Conservation (phyloP, 164 flowering plant species). For the Vitis rotundifolia region DNA sequence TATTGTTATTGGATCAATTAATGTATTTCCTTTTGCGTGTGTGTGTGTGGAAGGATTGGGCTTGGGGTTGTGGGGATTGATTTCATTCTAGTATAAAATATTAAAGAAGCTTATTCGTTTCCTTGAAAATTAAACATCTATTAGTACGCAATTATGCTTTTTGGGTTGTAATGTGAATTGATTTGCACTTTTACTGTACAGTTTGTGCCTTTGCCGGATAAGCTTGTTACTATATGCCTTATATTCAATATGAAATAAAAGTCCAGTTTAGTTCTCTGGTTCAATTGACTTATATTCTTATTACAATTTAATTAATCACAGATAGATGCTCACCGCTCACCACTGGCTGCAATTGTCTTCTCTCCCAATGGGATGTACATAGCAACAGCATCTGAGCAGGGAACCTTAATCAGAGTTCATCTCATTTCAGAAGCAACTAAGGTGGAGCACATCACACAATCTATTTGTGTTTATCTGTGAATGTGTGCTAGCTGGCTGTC, state of each 20-base stretch:
- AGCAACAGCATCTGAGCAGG: conserved; percentile 97
- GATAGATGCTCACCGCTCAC: conserved; percentile 91
- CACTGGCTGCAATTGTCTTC: conserved; percentile 74
- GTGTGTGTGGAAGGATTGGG: too few species aligned
- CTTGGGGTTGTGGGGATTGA: too few species aligned
- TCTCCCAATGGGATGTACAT: conserved; percentile 84
- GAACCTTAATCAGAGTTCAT: conserved; percentile 90
- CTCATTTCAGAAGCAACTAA: conserved; percentile 77
- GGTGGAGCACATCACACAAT: conserved; percentile 36
- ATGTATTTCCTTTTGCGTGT: too few species aligned
- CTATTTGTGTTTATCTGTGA: not conserved
- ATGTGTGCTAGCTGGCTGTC: not conserved
- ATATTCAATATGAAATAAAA: not conserved
- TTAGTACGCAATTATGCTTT: too few species aligned
- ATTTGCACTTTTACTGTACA: not conserved
- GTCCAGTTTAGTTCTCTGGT: not conserved
- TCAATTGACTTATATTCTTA: not conserved
- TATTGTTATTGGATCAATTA: too few species aligned
- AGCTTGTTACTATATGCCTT: not conserved
- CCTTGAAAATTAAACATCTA: too few species aligned
- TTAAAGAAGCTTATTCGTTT: too few species aligned
- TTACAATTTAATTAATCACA: conserved; percentile 23
- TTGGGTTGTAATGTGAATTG: too few species aligned
- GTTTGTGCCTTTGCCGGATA: conserved; percentile 1
- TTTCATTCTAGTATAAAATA: too few species aligned